phyloP scores from a whole-genome alignment of 768 basidiomycete species.

The Suillus subaureus region DNA sequence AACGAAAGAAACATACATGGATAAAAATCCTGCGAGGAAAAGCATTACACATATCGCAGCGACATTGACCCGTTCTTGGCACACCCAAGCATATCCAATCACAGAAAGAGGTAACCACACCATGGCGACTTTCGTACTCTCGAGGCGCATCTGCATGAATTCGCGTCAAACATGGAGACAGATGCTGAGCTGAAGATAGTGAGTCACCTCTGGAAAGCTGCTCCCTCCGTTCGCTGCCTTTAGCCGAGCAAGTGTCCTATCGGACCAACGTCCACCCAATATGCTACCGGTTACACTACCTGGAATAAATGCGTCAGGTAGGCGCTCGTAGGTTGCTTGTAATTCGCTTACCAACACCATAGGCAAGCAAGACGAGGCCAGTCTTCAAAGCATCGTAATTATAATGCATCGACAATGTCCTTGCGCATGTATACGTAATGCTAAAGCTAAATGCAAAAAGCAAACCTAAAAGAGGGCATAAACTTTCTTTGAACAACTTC shows the following conservation, averaged over 20 bases:
- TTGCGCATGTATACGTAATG: conserved; percentile 72
- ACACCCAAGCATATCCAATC: conserved; percentile 77
- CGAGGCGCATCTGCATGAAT: conserved; percentile 64
- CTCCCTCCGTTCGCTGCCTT: conserved; percentile 46
- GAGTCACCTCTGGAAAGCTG: conserved; percentile 61
- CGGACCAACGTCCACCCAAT: conserved; percentile 62
- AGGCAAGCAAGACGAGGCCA: conserved; percentile 76
- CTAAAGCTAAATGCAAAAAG: conserved; percentile 74
- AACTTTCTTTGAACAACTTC: conserved; percentile 2
- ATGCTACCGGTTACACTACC: conserved; percentile 56
- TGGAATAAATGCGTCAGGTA: conserved; percentile 13
- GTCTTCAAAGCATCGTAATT: conserved; percentile 68
- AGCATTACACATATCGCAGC: conserved; percentile 71
- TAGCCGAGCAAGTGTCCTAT: conserved; percentile 43
- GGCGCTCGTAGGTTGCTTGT: background rate
- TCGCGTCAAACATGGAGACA: background rate
- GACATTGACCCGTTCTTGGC: conserved; percentile 62
- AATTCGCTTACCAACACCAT: conserved; percentile 58
- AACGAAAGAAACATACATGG: conserved; percentile 49
- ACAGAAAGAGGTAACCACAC: conserved; percentile 55
- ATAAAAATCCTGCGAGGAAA: conserved; percentile 70
- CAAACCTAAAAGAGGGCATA: conserved; percentile 46
- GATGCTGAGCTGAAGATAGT: background rate
- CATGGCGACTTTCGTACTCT: conserved; percentile 61
- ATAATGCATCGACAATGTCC: conserved; percentile 67